Percentiles rank a stretch among this genome's conserved stretches.
Conservation (phyloP, 495 filamentous ascomycete species). For the Melanomma pulvis-pyrius region DNA sequence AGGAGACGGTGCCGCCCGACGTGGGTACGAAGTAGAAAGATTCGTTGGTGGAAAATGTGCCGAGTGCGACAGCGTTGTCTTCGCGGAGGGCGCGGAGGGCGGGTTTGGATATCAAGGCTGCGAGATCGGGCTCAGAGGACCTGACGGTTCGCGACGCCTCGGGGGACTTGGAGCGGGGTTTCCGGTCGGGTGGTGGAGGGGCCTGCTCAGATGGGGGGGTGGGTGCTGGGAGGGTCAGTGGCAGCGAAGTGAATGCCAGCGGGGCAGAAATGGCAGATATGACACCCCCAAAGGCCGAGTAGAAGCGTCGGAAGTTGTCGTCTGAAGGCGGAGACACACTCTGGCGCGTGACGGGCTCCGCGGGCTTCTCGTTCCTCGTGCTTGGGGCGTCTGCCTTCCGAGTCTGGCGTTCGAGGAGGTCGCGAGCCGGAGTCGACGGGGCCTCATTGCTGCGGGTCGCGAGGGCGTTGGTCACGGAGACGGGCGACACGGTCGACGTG, state of each 20-base stretch:
- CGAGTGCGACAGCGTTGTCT: constrained; percentile 44
- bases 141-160: constrained; percentile 34
- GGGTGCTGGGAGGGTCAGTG: constrained; percentile 55
- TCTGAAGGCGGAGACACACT: constrained; percentile 52
- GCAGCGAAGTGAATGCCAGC: constrained; percentile 88
- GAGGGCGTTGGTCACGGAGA: constrained; percentile 74
- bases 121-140: constrained; percentile 70
- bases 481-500: constrained; percentile 64
- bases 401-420: constrained; percentile 23
- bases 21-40: constrained; percentile 95
- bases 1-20: constrained; percentile 83
- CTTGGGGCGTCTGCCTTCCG: constrained; percentile 8
- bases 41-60: constrained; percentile 61
- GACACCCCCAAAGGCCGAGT: constrained; percentile 80
- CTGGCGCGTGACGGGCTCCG: not conserved
- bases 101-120: constrained; percentile 74
- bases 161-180: constrained; percentile 13
- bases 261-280: constrained; percentile 84
- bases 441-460: constrained; percentile 55
- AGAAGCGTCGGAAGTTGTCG: constrained; percentile 85
- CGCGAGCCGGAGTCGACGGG: constrained; percentile 27
- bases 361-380: constrained; percentile 22
- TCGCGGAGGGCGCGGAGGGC: constrained; percentile 72
- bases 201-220: constrained; percentile 15
- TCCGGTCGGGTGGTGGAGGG: constrained; percentile 9